Conservation (phyloP, 495 filamentous ascomycete species). For the Penicillium pulvis region DNA sequence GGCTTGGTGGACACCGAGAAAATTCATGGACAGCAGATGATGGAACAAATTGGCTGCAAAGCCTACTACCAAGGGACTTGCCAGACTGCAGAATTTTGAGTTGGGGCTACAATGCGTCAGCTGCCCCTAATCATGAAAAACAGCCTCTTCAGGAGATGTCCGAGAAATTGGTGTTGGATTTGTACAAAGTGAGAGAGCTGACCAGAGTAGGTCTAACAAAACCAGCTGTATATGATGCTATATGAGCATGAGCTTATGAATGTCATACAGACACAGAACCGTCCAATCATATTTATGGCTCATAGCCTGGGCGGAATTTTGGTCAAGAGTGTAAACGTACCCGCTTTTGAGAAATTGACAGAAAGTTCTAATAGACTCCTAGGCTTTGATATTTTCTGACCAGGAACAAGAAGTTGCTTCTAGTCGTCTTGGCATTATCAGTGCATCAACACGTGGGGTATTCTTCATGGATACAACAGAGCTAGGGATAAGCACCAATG, state of each 20-base stretch:
- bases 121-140: constrained; percentile 7
- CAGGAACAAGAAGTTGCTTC: not conserved
- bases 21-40: constrained; percentile 41
- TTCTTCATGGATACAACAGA: constrained; percentile 18
- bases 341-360: not conserved
- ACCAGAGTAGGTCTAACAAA: constrained; percentile 20
- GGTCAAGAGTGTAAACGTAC: constrained; percentile 31
- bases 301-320: constrained; percentile 38
- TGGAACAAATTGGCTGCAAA: constrained; percentile 49
- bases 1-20: constrained; percentile 29
- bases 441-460: constrained; percentile 7
- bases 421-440: constrained; percentile 6
- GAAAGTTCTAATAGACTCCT: not conserved
- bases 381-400: constrained; percentile 21
- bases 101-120: constrained; percentile 51
- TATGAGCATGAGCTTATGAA: not conserved
- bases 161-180: constrained; percentile 31
- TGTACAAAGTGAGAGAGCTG: constrained; percentile 25
- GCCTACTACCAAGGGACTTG: constrained; percentile 46
- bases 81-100: constrained; percentile 48
- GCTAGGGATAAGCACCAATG: constrained; percentile 11
- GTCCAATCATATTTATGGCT: constrained; percentile 38
- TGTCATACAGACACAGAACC: constrained; percentile 16
- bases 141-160: constrained; percentile 32
- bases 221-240: not conserved